Conservation (phyloP, 305 asterid species). For the Plantago lanceolata region DNA sequence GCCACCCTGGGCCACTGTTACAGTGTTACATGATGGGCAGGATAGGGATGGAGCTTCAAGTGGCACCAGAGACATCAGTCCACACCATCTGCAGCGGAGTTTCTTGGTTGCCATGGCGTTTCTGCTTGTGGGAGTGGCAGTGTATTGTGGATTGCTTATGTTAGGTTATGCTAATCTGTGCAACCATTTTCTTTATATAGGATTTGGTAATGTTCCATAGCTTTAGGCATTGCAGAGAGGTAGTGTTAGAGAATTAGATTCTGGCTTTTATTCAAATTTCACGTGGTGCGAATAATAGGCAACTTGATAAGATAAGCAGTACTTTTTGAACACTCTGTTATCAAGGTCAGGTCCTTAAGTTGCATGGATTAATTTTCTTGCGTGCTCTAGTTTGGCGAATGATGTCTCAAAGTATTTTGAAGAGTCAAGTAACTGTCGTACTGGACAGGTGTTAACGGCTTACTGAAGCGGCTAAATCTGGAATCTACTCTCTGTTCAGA, state of each 20-base stretch:
- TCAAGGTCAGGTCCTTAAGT: neutral
- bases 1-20: constrained; percentile 16
- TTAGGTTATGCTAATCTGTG: constrained; percentile 4
- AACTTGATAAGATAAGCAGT: neutral
- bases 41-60: constrained; percentile 25
- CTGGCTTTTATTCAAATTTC: constrained; percentile 13
- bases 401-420: neutral
- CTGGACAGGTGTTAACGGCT: neutral
- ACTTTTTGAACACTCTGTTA: no score
- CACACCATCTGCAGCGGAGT: constrained; percentile 38
- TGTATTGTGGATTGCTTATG: constrained; percentile 17
- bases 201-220: constrained; percentile 5
- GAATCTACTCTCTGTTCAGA: constrained; percentile 4
- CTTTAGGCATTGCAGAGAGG: constrained; percentile 10
- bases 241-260: constrained; percentile 28
- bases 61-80: constrained; percentile 25
- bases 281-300: constrained; percentile 1
- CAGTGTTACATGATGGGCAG: constrained; percentile 31
- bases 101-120: constrained; percentile 31
- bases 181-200: constrained; percentile 5
- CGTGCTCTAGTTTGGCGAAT: constrained; percentile 4
- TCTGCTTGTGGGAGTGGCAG: constrained; percentile 10
- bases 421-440: neutral
- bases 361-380: neutral
- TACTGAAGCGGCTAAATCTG: neutral